Conservation (phyloP, 2,329 filamentous ascomycete genomes). For the Hypoxylon sp. region DNA sequence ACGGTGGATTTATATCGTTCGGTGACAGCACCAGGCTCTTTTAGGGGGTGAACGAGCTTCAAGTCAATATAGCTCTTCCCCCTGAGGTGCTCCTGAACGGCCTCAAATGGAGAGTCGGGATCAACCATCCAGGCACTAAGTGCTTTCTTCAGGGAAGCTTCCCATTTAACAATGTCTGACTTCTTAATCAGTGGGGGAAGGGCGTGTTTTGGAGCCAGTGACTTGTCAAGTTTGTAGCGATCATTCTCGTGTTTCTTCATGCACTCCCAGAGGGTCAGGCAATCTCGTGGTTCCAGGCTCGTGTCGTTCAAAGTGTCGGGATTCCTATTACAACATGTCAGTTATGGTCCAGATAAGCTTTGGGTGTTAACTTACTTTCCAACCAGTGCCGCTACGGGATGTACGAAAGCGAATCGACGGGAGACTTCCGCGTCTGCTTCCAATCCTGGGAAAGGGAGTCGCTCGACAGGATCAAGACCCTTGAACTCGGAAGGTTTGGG, state of each 20-base stretch:
- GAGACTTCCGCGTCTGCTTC: constrained; percentile 61
- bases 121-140: constrained; percentile 74
- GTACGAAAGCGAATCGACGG: constrained; percentile 70
- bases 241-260: constrained; percentile 72
- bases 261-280: constrained; percentile 73
- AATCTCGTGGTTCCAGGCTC: constrained; percentile 79
- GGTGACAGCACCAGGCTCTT: not conserved
- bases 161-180: constrained; percentile 76
- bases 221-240: constrained; percentile 64
- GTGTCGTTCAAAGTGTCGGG: constrained; percentile 78
- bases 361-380: constrained; percentile 61
- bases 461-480: constrained; percentile 62
- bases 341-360: not conserved
- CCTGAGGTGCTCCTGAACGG: constrained; percentile 63
- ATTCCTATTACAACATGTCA: constrained; percentile 54
- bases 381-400: constrained; percentile 75
- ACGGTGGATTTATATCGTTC: not conserved
- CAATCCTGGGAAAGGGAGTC: constrained; percentile 62
- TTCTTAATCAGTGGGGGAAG: constrained; percentile 73
- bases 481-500: constrained; percentile 64
- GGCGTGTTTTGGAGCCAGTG: constrained; percentile 64
- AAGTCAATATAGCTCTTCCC: constrained; percentile 17
- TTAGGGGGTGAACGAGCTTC: not conserved
- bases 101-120: constrained; percentile 59
- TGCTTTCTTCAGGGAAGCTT: constrained; percentile 70